Evolutionary conservation across 1,139 yeast species (phyloP), one percentile per base, ranked within the genome.

Genomic region (Debaryomycetaceae sp.): DNA sequence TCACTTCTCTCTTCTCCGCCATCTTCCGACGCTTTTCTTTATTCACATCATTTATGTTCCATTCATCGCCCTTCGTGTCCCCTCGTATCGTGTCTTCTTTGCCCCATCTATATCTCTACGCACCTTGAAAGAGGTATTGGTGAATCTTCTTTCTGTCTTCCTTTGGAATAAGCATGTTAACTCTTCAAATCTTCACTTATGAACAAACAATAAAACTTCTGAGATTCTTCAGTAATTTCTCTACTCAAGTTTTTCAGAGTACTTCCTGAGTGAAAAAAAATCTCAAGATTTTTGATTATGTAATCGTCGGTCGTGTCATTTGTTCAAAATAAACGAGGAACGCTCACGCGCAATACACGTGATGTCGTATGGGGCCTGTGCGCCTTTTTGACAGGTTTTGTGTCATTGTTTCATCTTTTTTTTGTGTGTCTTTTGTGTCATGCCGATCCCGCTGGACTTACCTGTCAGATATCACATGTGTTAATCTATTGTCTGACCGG

Each of bases 141-240:
- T 88, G 96, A 76, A 92, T 92, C 92, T 87, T 88, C 82, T 87
- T 88, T 85, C 98, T 91, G 77, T 92, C 98, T 79, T 87, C 95
- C 81, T 87, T 91, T 79, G 98, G 98, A 83, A 92, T 92, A 81
- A 92, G 86, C 98, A 92, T 92, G 71, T 68, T 87, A 63, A 51
- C 54, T 53, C 37, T 39, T 36, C 28, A 36, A 32, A 39, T 39
- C 36, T 32, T 39, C 36, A 36, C 35, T 36, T 35, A 33, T 29
- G 38, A 39, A 33, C 37, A 35, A 36, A 33, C 36, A 36, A 33
- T 39, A 39, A 39, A 39, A 36, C 42, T 37, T 36, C 36, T 30
- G 36, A 36, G 18, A 36, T 22, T 22, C 26, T 22, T 22, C 26
- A 22, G 11, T 22, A 22, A 22, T 22, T 22, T 22, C 26, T 22